Evolutionary conservation across 306 rosid species (phyloP), one percentile per base, ranked within the genome.

Genomic region (Vachellia collinsii): DNA sequence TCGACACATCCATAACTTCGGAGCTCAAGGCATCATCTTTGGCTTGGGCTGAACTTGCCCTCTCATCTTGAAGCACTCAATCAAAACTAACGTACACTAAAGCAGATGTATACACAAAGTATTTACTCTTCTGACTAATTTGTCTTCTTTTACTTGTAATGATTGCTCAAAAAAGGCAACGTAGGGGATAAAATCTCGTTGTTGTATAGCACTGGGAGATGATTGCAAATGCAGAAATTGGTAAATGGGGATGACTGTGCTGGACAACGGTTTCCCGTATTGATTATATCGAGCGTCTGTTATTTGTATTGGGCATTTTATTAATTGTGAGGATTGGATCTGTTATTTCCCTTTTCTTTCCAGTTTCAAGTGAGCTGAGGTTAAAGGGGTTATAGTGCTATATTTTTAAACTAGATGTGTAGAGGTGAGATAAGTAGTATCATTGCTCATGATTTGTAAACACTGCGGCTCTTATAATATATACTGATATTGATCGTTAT

Each of bases 31-130:
- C 97, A 7, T 91, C 98, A 78, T 91, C 97, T 61, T 78, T 96
- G 80, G 99, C 99, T 64, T 96, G 99, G 99, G 99, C 98, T 54
- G 98, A 96, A 61, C 94, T 93, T 72, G 98, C 94, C 29, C 97
- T 96, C 76, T 89, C 91, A 67, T 92, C 99, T 48, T 91, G 50
- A 77, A 85, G 64, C 63, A 8, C 63, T 56, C 65, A 81, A 72
- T 83, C 63, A 47, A 68, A 88, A 85, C 88, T 87, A 75, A 23
- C 58, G 86, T 67, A 73, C 64, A 77, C 91, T 88, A 89, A 82
- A 89, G 86, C 89, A 88, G 87, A 66, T 80, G 79, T 76, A 86
- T 86, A 87, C 78, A 43, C 48, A n/a, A 44, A 48, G 75, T 82
- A 76, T 62, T 88, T 23, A 61, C 66, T 25, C 56, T 53, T 41